Evolutionary conservation across 371 early-diverging fungal species (phyloP), one percentile per base, ranked within the genome.

Genomic region (Mortierella sp.): DNA sequence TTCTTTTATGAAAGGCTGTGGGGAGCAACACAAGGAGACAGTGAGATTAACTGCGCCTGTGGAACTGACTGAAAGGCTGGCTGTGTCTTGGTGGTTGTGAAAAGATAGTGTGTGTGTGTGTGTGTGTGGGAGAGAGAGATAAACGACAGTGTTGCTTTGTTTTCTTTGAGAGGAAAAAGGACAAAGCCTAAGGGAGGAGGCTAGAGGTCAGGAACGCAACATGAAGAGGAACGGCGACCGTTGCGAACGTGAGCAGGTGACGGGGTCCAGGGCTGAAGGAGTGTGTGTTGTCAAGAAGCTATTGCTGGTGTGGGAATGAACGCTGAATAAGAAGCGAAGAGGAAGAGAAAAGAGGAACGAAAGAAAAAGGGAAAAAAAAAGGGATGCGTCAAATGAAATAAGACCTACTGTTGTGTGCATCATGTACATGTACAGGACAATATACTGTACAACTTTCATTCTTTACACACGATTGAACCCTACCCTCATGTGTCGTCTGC

Each of bases 161-260:
- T 48, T 48, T 48, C 16, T 48, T n/a, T 65, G 65, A 38, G 16
- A 40, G 28, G 48, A 45, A 36, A 36, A 47, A 15, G 53, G 38
- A 55, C 10, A 28, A 13, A 55, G 28, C 55, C 22, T 13, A 47
- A 24, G 43, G 15, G 19, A 43, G 21, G 36, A 66, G 60, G 59
- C 33, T 45, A 24, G 50, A 63, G 66, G 65, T 70, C 70, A 70
- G 58, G 70, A 70, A 38, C 58, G 69, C 52, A 68, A 59, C 63
- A 74, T 62, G 58, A 68, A 58, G 63, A 64, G 36, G 32, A 60
- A 55, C n/a, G 55, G 52, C 38, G 69, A 63, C 67, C 55, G 69
- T 58, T 64, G 67, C 8, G 48, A 24, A 28, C 40, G 58, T 22
- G 52, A 9, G 60, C n/a, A 32, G 36, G 40, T 38, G 10, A 15